A percentile compares a stretch with the other conserved stretches of the same genome.
Conservation (phyloP, 257 asterid genomes). For the Mitragyna speciosa region DNA sequence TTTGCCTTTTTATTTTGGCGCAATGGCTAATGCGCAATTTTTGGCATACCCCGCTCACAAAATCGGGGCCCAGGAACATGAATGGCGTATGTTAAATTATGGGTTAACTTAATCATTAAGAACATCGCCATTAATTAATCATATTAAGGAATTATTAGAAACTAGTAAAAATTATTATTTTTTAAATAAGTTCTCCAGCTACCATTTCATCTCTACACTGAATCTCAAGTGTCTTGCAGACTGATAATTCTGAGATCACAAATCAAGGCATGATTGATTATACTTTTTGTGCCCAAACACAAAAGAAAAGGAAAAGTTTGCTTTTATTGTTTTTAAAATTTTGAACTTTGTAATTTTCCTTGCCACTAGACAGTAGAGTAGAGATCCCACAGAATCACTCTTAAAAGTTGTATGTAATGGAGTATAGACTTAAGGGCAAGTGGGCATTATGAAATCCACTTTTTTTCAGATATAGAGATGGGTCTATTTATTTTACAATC, state of each 20-base stretch:
- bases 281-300: neutral
- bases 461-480: neutral
- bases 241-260: no score
- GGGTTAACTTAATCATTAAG: neutral
- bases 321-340: no score
- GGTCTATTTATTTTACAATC: no score
- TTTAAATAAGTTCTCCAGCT: no score
- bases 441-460: neutral
- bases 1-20: neutral
- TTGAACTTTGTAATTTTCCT: neutral
- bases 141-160: neutral
- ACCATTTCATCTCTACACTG: no score
- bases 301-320: neutral
- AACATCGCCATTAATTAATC: neutral
- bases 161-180: no score
- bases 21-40: neutral
- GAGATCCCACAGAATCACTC: constrained; percentile 4
- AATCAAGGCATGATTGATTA: no score
- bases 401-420: neutral
- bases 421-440: neutral
- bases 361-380: neutral
- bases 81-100: neutral
- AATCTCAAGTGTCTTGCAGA: no score
- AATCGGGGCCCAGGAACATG: neutral
- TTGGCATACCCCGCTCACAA: neutral